A percentile compares a stretch with the other conserved stretches of the same genome.
Evolutionary conservation across 1,139 yeast genomes (phyloP).

Genomic region (Zygosaccharomyces sapae): DNA sequence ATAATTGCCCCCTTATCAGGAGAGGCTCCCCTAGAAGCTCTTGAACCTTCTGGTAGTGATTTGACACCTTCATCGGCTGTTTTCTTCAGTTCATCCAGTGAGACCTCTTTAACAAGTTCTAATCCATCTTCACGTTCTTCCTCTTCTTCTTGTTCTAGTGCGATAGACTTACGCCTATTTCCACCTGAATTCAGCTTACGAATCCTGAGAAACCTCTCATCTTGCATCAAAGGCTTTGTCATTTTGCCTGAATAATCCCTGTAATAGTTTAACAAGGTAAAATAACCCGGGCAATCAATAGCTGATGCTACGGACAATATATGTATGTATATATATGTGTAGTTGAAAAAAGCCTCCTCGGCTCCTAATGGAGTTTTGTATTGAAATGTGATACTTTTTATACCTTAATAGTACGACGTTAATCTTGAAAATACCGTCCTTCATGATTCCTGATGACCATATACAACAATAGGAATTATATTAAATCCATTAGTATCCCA

Average conservation of each 20-base stretch:
- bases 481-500: too few species aligned
- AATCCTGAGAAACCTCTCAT: constrained; percentile 27
- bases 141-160: constrained; percentile 26
- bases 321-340: background rate
- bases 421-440: background rate
- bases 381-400: background rate
- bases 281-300: too few species aligned
- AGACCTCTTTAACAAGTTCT: constrained; percentile 7
- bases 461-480: too few species aligned
- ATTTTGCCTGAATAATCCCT: background rate
- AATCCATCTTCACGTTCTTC: constrained; percentile 6
- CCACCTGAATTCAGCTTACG: constrained; percentile 25
- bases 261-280: too few species aligned
- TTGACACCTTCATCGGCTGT: constrained; percentile 23
- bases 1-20: background rate
- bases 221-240: constrained; percentile 21
- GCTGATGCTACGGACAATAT: too few species aligned
- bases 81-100: constrained; percentile 3
- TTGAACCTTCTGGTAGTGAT: background rate
- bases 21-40: constrained; percentile 1
- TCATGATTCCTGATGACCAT: background rate
- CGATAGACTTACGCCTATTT: constrained; percentile 17
- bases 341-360: background rate
- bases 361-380: background rate
- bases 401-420: background rate